Conservation (phyloP, 352 stramenopile species). For the Phytophthora megakarya region DNA sequence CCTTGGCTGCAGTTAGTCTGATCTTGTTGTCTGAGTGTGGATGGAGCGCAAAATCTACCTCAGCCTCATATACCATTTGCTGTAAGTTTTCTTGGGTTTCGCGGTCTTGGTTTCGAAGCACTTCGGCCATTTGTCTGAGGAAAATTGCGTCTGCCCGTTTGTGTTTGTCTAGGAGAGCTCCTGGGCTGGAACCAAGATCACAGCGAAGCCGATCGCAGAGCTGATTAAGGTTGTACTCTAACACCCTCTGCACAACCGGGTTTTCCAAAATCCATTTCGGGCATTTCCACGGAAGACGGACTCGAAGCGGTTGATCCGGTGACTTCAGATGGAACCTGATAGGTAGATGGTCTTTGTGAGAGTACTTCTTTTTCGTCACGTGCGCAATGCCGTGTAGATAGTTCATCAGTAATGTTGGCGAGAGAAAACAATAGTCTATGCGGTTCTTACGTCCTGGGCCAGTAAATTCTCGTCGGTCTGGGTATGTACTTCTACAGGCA, state of each 20-base stretch:
- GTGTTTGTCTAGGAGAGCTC: slow-evolving; percentile 8
- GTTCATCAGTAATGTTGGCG: no score
- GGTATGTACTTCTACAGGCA: no score
- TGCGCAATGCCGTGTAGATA: no score
- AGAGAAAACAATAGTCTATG: no score
- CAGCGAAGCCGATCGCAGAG: neutral
- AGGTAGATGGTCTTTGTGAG: slow-evolving; percentile 2
- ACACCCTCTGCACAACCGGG: neutral
- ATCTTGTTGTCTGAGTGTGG: neutral
- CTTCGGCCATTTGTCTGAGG: neutral
- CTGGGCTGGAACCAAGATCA: slow-evolving; percentile 3
- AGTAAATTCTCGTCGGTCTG: no score
- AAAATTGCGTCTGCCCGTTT: slow-evolving; percentile 2
- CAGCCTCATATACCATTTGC: neutral
- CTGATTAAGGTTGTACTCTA: neutral
- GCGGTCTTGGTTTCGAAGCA: neutral
- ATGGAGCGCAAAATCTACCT: neutral
- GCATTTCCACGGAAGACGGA: neutral
- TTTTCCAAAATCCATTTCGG: slow-evolving; percentile 4
- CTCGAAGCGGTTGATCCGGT: neutral
- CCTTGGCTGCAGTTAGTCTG: neutral
- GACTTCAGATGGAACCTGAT: neutral
- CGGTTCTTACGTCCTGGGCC: no score
- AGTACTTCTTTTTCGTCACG: no score
- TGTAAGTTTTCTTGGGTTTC: neutral